These are phyloP conservation scores for Aspergillus wentii DNA, from an alignment of 495 filamentous ascomycete species.

Conservation along the genomic window DNA sequence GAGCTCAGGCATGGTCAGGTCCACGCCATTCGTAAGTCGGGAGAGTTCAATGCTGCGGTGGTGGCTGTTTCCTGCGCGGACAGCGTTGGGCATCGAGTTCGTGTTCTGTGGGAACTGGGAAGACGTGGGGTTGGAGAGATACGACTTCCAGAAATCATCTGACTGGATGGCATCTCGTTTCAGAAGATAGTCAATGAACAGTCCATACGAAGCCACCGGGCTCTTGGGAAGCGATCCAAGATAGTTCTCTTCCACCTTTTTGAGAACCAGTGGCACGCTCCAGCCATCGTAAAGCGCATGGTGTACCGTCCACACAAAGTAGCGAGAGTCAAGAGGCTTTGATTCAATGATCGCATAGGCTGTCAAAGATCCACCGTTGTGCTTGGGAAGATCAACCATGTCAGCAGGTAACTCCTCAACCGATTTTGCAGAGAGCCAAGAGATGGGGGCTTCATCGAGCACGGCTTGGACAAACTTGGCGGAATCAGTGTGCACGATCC, in stretches of 20 bases:
- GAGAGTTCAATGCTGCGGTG: slow-evolving; percentile 19
- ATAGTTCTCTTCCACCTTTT: slow-evolving; percentile 49
- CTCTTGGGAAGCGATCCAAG: slow-evolving; percentile 6
- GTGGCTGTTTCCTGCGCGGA: slow-evolving; percentile 29
- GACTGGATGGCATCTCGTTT: slow-evolving; percentile 27
- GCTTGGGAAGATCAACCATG: slow-evolving; percentile 38
- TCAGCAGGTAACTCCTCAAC: slow-evolving; percentile 41
- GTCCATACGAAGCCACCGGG: slow-evolving; percentile 24
- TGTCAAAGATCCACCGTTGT: slow-evolving; percentile 51
- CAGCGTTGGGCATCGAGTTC: slow-evolving; percentile 17
- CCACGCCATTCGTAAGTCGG: slow-evolving; percentile 12
- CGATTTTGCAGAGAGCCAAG: slow-evolving; percentile 38
- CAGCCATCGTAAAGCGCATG: slow-evolving; percentile 72
- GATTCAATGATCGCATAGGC: slow-evolving; percentile 48
- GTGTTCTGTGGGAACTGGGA: slow-evolving; percentile 32
- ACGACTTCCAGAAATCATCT: slow-evolving; percentile 41
- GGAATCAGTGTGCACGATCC: slow-evolving; percentile 45
- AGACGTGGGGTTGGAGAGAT: no score
- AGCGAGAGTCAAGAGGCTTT: slow-evolving; percentile 15
- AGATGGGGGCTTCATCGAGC: slow-evolving; percentile 40
- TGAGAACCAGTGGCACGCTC: slow-evolving; percentile 55
- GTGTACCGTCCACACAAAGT: slow-evolving; percentile 61
- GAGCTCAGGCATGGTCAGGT: slow-evolving; percentile 43
- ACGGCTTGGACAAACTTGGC: slow-evolving; percentile 52
- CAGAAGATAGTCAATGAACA: slow-evolving; percentile 40